Percentiles rank a stretch among this genome's conserved stretches.
These are phyloP conservation scores for Curvularia verruculosa DNA, from an alignment of 2,329 filamentous ascomycete genomes.

Conservation along the genomic window DNA sequence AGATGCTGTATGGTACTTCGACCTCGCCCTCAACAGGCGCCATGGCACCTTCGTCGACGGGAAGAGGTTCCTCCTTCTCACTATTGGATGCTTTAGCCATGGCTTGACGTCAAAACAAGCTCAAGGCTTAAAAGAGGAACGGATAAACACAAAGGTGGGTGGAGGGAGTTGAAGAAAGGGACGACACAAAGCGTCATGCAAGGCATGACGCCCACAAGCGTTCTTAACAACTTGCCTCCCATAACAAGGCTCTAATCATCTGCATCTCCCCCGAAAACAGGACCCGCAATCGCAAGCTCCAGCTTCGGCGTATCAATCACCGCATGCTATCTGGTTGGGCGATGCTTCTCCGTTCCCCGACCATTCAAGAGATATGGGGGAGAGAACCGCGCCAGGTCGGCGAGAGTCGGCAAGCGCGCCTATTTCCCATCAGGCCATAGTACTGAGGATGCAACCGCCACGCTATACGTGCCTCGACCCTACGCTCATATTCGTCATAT, in stretches of 20 bases:
- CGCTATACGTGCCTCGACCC: constrained; percentile 2
- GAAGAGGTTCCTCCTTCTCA: constrained; percentile 21
- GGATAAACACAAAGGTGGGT: neutral
- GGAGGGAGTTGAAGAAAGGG: neutral
- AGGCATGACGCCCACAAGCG: neutral
- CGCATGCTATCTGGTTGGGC: constrained; percentile 19
- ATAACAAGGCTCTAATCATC: constrained; percentile 8
- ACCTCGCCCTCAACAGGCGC: constrained; percentile 23
- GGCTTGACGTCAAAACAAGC: neutral
- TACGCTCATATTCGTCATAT: constrained; percentile 11
- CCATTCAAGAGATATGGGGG: constrained; percentile 3
- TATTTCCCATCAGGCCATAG: constrained; percentile 9
- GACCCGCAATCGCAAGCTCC: constrained; percentile 4
- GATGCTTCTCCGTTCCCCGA: constrained; percentile 9
- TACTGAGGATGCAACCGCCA: constrained; percentile 7
- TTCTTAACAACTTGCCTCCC: neutral
- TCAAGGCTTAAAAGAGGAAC: neutral
- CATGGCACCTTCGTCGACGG: constrained; percentile 18
- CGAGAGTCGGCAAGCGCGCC: constrained; percentile 16
- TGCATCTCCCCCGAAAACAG: neutral
- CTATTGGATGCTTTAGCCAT: constrained; percentile 15
- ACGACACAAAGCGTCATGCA: neutral
- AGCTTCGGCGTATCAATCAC: constrained; percentile 30
- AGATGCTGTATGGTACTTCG: constrained; percentile 38
- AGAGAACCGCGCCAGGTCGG: constrained; percentile 7